Conservation (phyloP, 2,329 filamentous ascomycete species). For the Colletotrichum endophyticum region DNA sequence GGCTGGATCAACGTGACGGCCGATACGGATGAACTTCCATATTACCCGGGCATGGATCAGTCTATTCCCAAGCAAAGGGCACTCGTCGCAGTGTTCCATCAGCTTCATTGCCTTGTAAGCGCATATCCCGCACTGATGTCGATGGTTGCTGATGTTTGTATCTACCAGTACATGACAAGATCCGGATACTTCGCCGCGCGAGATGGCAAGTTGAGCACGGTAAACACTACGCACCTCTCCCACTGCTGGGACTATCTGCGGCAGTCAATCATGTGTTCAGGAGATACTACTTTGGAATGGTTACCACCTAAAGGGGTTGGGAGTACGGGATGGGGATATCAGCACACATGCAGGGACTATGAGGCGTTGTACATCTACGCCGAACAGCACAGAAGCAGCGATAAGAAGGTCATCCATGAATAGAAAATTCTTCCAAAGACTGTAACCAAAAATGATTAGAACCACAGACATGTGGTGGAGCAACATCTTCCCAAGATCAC, state of each 20-base stretch:
- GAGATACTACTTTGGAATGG: slow-evolving; percentile 49
- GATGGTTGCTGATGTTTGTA: background rate
- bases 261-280: slow-evolving; percentile 49
- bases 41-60: background rate
- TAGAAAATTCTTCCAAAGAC: background rate
- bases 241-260: slow-evolving; percentile 54
- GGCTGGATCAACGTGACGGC: background rate
- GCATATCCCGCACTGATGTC: background rate
- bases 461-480: background rate
- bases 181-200: background rate
- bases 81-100: background rate
- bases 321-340: slow-evolving; percentile 20
- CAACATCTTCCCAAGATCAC: background rate
- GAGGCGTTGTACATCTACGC: background rate
- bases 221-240: slow-evolving; percentile 38
- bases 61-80: background rate
- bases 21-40: background rate
- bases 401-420: background rate
- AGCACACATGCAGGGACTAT: slow-evolving; percentile 29
- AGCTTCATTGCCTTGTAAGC: background rate
- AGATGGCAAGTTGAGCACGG: background rate
- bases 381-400: background rate
- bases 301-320: background rate
- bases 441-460: background rate
- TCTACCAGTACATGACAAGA: background rate